phyloP scores from a whole-genome alignment of 2,329 filamentous ascomycete species.

The Trichoderma sp. region DNA sequence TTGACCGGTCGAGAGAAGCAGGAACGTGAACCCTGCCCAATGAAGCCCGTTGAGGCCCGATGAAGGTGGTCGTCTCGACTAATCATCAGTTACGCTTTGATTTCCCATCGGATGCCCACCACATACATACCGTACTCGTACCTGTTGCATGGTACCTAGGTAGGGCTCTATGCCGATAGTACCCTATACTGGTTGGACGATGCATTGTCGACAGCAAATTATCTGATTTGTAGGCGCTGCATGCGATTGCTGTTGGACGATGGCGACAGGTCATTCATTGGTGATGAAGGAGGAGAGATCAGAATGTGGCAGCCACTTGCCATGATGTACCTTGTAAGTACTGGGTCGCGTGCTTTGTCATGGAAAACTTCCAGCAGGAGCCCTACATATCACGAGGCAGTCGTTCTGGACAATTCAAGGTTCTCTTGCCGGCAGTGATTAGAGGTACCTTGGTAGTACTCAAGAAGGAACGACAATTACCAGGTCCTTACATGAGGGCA shows the following conservation, averaged over 20 bases:
- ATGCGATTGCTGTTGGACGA: not conserved
- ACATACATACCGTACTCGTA: not conserved
- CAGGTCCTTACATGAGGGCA: not conserved
- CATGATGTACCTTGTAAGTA: not conserved
- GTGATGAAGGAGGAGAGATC: not conserved
- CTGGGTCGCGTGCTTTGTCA: not conserved
- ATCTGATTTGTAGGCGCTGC: not conserved
- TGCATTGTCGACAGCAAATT: not conserved
- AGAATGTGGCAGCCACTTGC: not conserved
- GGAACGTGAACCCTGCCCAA: constrained; percentile 16
- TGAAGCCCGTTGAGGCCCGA: not conserved
- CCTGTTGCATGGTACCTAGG: not conserved
- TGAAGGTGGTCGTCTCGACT: not conserved
- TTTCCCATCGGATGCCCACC: not conserved
- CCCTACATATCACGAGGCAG: not conserved
- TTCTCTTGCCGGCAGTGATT: not conserved
- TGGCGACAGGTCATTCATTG: not conserved
- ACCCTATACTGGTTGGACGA: not conserved
- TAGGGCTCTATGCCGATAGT: not conserved
- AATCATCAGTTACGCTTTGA: not conserved
- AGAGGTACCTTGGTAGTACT: not conserved
- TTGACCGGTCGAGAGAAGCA: constrained; percentile 10
- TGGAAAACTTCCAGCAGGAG: not conserved
- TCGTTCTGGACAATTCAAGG: not conserved
- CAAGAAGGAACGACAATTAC: not conserved